Conservation (phyloP, 2,329 filamentous ascomycete genomes). For the Fusarium sp. region DNA sequence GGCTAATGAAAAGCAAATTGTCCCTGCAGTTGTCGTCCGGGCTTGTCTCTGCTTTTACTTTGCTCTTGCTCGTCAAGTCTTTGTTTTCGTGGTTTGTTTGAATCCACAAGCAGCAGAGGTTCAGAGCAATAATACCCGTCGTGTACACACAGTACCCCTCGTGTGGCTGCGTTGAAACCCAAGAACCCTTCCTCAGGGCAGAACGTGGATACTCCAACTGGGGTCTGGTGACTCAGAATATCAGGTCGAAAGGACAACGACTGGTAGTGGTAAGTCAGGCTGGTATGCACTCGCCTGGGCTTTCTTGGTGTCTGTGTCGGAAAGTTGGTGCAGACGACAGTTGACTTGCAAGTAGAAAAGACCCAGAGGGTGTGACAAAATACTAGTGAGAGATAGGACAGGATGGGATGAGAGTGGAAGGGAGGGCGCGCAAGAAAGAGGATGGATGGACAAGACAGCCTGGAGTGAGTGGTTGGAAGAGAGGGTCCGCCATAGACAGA, state of each 20-base stretch:
- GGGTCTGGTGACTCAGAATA: slow-evolving; percentile 41
- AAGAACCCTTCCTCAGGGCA: slow-evolving; percentile 37
- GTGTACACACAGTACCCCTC: slow-evolving; percentile 30
- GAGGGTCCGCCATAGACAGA: slow-evolving; percentile 5
- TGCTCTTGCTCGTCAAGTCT: background rate
- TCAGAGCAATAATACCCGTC: background rate
- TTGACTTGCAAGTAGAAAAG: slow-evolving; percentile 10
- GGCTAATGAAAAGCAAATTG: slow-evolving; percentile 28
- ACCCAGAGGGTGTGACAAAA: slow-evolving; percentile 36
- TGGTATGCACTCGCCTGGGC: slow-evolving; percentile 41
- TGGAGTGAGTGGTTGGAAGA: slow-evolving; percentile 29
- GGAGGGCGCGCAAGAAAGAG: slow-evolving; percentile 19
- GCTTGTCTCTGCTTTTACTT: slow-evolving; percentile 6
- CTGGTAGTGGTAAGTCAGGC: slow-evolving; percentile 39
- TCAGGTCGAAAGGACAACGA: slow-evolving; percentile 41
- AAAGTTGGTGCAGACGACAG: slow-evolving; percentile 34
- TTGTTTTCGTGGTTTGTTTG: slow-evolving; percentile 22
- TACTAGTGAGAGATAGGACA: slow-evolving; percentile 11
- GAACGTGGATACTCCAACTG: slow-evolving; percentile 39
- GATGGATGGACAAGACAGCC: slow-evolving; percentile 23
- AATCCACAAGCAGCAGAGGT: slow-evolving; percentile 5
- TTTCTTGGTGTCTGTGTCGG: slow-evolving; percentile 21
- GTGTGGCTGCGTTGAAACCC: slow-evolving; percentile 38
- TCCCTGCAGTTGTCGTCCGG: background rate
- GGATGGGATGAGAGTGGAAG: slow-evolving; percentile 24